Base-by-base conservation (phyloP, 2,329 filamentous ascomycete species). In the Fusarium sp. region DNA sequence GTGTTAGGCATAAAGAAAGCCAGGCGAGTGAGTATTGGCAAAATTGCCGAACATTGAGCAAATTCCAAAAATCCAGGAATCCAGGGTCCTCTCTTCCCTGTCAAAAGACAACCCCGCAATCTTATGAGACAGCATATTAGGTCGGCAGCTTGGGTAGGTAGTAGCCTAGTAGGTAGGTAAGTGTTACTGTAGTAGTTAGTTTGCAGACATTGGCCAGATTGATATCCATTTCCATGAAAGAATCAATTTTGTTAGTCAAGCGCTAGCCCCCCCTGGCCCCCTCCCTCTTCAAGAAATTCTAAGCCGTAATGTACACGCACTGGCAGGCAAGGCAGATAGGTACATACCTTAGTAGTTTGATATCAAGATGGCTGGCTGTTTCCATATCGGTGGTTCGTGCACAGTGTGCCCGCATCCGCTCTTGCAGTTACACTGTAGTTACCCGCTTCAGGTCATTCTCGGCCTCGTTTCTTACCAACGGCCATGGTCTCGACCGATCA, bases 401-500 rank as follows among this genome's bases (percentile, higher is more conserved):
- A 68, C 64, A 68, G 65, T 67, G 49, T 29, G 41, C 11, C 13
- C 41, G 29, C 21, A 39, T 13, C 36, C 25, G 25, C 23, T 40
- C 41, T 18, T 40, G 46, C 46, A 49, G 20, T 35, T 21, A 35
- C 49, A 61, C 55, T 67, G 49, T 56, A 43, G 45, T 21, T 60
- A 56, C 46, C 55, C 61, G 48, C 59, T 40, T 61, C 25, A 25
- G 25, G 25, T 25, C 41, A 53, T 60, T 60, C 59, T 68, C 61
- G 50, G 41, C 49, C 46, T 62, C 39, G 45, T 37, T 40, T 54
- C 43, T 61, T 46, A 40, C 43, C 35, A 69, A 66, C 42, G 47
- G 50, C 31, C 42, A 40, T 11, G 60, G 59, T 66, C 64, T 55
- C 46, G 49, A 50, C 50, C 60, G 11, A 54, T 37, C 54, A 37